These are phyloP conservation scores for Clarireedia monteithiana DNA, from an alignment of 2,329 filamentous ascomycete genomes.

Conservation along the genomic window DNA sequence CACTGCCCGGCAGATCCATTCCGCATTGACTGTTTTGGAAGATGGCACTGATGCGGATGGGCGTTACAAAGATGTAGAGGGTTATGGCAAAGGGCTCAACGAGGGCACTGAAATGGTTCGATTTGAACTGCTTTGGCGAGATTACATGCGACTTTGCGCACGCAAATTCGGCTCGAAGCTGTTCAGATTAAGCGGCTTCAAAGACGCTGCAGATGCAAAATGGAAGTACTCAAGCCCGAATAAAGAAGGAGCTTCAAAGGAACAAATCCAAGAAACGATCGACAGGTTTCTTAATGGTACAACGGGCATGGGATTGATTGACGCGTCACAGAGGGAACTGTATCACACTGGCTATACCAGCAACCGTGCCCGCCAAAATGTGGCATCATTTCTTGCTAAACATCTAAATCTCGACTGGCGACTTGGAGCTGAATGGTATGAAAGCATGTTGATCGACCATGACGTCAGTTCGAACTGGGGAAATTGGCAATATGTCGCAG, in stretches of 20 bases:
- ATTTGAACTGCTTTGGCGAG: conserved; percentile 69
- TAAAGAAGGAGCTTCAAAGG: conserved; percentile 27
- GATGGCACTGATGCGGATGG: conserved; percentile 40
- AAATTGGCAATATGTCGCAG: conserved; percentile 77
- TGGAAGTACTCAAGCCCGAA: conserved; percentile 15
- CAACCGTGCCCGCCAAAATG: conserved; percentile 69
- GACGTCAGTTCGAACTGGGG: conserved; percentile 72
- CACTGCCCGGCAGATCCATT: conserved; percentile 65
- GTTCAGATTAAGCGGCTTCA: conserved; percentile 58
- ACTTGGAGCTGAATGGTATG: conserved; percentile 76
- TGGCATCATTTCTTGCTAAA: conserved; percentile 66
- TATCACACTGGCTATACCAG: conserved; percentile 71
- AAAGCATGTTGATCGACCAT: conserved; percentile 66
- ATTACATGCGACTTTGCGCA: conserved; percentile 73
- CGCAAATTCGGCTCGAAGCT: conserved; percentile 60
- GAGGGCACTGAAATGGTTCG: conserved; percentile 62
- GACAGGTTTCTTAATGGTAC: conserved; percentile 56
- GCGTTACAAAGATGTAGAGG: conserved; percentile 15
- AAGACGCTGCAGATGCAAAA: conserved; percentile 27
- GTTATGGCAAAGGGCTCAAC: conserved; percentile 65
- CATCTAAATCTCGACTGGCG: conserved; percentile 73
- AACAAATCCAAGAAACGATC: conserved; percentile 41
- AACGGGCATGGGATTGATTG: conserved; percentile 70
- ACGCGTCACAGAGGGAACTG: conserved; percentile 68
- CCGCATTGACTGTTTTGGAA: conserved; percentile 60